Percentiles rank a stretch among this genome's conserved stretches.
phyloP scores from a whole-genome alignment of 768 basidiomycete genomes.

The Cubamyces lactineus region DNA sequence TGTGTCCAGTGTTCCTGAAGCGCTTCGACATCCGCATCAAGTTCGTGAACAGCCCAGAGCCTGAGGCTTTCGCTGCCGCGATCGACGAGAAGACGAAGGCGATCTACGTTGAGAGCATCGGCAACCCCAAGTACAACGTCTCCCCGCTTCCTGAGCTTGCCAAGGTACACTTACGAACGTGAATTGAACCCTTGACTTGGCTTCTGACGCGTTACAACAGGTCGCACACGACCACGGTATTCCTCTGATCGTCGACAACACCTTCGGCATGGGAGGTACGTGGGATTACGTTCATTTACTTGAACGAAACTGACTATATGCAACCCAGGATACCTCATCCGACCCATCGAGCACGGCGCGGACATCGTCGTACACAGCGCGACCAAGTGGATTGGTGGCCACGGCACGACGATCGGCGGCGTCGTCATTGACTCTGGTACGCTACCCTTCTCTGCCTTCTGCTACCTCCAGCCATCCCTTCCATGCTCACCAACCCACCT shows the following conservation, averaged over 20 bases:
- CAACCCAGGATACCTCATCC: conserved; percentile 57
- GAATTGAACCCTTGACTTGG: too few species aligned
- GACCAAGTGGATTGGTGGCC: conserved; percentile 86
- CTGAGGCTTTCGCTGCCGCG: conserved; percentile 61
- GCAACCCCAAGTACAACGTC: conserved; percentile 77
- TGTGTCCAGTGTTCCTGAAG: conserved; percentile 60
- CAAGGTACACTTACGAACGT: conserved; percentile 45
- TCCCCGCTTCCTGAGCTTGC: conserved; percentile 70
- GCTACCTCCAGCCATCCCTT: too few species aligned
- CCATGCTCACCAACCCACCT: not conserved
- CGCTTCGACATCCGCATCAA: conserved; percentile 67
- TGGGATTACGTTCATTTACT: too few species aligned
- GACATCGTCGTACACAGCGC: conserved; percentile 82
- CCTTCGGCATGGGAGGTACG: conserved; percentile 69
- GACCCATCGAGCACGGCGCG: conserved; percentile 74
- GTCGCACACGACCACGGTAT: conserved; percentile 73
- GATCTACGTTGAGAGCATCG: conserved; percentile 75
- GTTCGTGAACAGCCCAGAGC: conserved; percentile 60
- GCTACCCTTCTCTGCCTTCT: conserved; percentile 17
- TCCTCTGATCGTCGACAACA: conserved; percentile 82
- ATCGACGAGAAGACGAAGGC: conserved; percentile 83
- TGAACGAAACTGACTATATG: conserved; percentile 1
- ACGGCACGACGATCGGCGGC: conserved; percentile 80
- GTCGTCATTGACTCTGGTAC: conserved; percentile 72
- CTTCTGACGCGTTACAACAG: conserved; percentile 34